Evolutionary conservation across 495 filamentous ascomycete genomes (phyloP).

Genomic region (Lindgomyces ingoldianus): DNA sequence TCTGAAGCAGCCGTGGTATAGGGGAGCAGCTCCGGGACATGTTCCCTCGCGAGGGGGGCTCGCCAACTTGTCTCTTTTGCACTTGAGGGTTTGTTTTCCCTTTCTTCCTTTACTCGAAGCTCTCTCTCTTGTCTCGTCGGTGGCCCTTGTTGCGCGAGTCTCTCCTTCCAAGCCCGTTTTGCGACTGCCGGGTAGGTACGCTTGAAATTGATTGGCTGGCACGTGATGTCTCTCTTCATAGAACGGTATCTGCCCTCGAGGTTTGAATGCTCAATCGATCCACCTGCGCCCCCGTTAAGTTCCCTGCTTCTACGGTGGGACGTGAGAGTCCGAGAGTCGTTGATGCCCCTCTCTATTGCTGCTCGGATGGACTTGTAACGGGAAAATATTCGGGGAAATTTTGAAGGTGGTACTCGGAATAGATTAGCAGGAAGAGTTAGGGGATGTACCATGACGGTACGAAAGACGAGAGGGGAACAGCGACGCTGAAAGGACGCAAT

Average conservation of each 20-base stretch:
- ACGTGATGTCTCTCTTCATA: no score
- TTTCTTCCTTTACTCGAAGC: no score
- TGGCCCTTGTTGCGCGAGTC: no score
- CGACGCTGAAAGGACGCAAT: neutral
- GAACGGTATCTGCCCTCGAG: no score
- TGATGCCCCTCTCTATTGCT: constrained; percentile 57
- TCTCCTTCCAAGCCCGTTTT: no score
- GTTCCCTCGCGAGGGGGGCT: neutral
- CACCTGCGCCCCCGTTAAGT: no score
- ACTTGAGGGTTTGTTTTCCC: neutral
- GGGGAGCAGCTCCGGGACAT: constrained; percentile 49
- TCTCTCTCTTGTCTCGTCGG: no score
- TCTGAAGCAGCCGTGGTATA: constrained; percentile 85
- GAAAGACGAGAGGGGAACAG: neutral
- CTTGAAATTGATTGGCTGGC: no score
- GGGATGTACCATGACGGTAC: constrained; percentile 12
- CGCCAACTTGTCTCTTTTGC: neutral
- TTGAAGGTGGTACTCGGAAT: neutral
- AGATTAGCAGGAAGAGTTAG: neutral
- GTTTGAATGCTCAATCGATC: no score
- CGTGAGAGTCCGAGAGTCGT: constrained; percentile 47
- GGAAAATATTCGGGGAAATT: constrained; percentile 7
- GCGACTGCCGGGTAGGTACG: no score
- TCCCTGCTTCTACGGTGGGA: neutral
- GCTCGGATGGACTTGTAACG: constrained; percentile 58